Conservation (phyloP, 208 protist species). For the Trichomonas tenax region DNA sequence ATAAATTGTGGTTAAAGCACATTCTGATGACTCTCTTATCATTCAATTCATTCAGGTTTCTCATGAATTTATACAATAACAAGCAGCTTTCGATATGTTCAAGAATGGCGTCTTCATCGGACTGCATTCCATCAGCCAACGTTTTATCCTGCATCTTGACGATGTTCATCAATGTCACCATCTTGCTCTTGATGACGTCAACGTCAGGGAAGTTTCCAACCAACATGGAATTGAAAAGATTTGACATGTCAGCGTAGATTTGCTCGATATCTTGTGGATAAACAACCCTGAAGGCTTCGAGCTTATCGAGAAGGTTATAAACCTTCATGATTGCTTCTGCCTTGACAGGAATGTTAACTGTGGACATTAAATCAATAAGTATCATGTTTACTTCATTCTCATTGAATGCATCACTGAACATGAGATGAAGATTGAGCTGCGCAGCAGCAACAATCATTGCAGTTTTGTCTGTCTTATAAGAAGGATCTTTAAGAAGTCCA, state of each 20-base stretch:
- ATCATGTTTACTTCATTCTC: background rate
- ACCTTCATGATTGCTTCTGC: background rate
- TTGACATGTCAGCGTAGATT: background rate
- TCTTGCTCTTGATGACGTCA: background rate
- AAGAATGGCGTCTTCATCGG: background rate
- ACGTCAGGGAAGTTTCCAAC: background rate
- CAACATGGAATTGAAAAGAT: background rate
- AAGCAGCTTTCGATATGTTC: background rate
- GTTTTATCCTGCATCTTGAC: background rate
- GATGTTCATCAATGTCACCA: background rate
- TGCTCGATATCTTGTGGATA: background rate
- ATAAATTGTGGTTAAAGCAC: background rate
- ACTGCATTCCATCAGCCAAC: background rate
- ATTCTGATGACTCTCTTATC: background rate
- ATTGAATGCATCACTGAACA: background rate
- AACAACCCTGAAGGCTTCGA: background rate
- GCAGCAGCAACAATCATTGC: background rate
- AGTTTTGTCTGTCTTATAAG: background rate
- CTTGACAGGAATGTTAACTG: background rate
- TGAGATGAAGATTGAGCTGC: background rate
- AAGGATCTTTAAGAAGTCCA: background rate
- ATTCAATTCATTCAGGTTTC: background rate
- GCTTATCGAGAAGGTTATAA: background rate
- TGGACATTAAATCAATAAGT: background rate
- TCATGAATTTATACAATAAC: background rate